Conservation (phyloP, 495 filamentous ascomycete genomes). For the Xylaria longipes region DNA sequence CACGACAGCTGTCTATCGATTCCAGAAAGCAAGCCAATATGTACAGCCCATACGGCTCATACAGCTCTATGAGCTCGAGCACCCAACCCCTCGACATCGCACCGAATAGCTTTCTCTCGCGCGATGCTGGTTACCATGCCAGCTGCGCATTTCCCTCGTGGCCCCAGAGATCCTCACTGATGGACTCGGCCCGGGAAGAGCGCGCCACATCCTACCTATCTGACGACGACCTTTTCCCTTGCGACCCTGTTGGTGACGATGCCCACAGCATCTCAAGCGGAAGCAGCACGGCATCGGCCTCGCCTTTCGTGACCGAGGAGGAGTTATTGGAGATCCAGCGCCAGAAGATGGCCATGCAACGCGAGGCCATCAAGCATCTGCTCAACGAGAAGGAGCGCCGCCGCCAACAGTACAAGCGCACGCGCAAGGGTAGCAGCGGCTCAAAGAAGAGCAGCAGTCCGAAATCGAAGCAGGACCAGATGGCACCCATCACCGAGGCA, state of each 20-base stretch:
- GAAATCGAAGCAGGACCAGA: conserved; percentile 53
- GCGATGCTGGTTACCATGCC: conserved; percentile 43
- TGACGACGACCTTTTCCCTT: conserved; percentile 55
- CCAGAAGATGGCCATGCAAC: conserved; percentile 52
- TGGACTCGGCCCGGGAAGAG: conserved; percentile 45
- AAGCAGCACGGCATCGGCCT: conserved; percentile 50
- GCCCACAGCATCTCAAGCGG: conserved; percentile 52
- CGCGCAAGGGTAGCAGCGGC: conserved; percentile 39
- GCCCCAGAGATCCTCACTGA: conserved; percentile 53
- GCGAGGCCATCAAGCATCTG: conserved; percentile 51
- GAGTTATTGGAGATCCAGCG: conserved; percentile 53
- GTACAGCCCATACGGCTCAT: conserved; percentile 56
- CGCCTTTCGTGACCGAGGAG: conserved; percentile 44
- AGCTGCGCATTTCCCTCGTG: conserved; percentile 60
- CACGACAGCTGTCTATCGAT: conserved; percentile 25
- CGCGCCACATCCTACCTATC: conserved; percentile 56
- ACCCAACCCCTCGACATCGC: conserved; percentile 61
- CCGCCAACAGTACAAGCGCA: conserved; percentile 42
- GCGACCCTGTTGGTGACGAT: conserved; percentile 51
- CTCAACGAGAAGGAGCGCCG: conserved; percentile 56
- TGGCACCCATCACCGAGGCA: conserved; percentile 57
- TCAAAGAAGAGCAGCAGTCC: conserved; percentile 48
- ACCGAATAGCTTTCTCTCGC: conserved; percentile 47
- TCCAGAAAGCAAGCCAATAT: conserved; percentile 34
- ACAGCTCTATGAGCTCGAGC: conserved; percentile 49